Percentiles rank a stretch among this genome's conserved stretches.
These are phyloP conservation scores for Trichoderma breve DNA, from an alignment of 2,329 filamentous ascomycete genomes.

Conservation along the genomic window DNA sequence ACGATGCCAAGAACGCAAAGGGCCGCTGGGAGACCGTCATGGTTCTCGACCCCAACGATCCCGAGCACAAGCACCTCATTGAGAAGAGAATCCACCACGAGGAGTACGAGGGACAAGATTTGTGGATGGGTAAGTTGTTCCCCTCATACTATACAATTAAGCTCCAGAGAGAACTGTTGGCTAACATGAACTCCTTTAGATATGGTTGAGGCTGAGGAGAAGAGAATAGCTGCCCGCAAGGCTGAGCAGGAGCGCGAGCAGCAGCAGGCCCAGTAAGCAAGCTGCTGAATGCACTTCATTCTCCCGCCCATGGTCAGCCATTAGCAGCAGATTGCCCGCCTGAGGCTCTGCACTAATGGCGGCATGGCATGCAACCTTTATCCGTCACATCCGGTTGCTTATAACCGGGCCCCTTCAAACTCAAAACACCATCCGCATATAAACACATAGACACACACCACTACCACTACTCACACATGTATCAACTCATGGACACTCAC, in stretches of 20 bases:
- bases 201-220: slow-evolving; percentile 80
- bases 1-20: slow-evolving; percentile 71
- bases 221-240: slow-evolving; percentile 47
- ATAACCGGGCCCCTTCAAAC: background rate
- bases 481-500: slow-evolving; percentile 2
- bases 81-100: slow-evolving; percentile 88
- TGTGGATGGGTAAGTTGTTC: slow-evolving; percentile 73
- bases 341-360: background rate
- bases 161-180: background rate
- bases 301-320: slow-evolving; percentile 7
- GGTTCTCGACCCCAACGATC: slow-evolving; percentile 77
- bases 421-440: background rate
- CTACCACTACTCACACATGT: background rate
- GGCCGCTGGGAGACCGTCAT: slow-evolving; percentile 83
- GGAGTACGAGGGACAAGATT: slow-evolving; percentile 81
- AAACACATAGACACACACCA: background rate
- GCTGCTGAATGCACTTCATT: slow-evolving; percentile 10
- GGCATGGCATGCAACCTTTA: slow-evolving; percentile 5
- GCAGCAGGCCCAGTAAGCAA: slow-evolving; percentile 18
- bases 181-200: slow-evolving; percentile 46
- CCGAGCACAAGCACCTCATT: slow-evolving; percentile 76
- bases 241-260: slow-evolving; percentile 22
- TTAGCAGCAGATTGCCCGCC: background rate
- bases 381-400: slow-evolving; percentile 7
- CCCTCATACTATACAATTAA: background rate